Base-by-base conservation (phyloP, 768 basidiomycete species). In the Myochromella boudieri region DNA sequence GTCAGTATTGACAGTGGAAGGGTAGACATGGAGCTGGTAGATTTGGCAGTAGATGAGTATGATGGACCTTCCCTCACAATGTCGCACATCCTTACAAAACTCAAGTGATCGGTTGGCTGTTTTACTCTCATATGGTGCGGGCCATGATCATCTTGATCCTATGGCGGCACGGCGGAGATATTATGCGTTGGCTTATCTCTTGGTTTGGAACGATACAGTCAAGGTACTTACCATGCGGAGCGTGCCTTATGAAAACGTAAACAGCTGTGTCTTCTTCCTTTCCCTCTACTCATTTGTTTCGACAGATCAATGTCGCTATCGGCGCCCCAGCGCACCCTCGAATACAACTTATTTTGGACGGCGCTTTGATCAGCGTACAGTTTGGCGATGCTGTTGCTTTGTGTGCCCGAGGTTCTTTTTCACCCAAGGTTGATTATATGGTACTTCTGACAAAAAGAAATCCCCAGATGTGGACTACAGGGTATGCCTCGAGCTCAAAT, bases 301-400 rank as follows among this genome's bases (percentile, higher is more conserved):
- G 14, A 11, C 49, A 88, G 87, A 86, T 80, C 17, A 78, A 80
- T 24, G 72, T 74, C 48, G 84, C 82, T n/a, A n/a, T n/a, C 29
- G 79, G 81, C 21, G 84, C 84, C 1, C 85, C 86, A 1, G 80
- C 82, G 50, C 87, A 87, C 58, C 85, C 88, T 28, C 75, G 83
- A 36, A 72, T 91, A 43, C 78, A 79, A 43, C 68, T 82, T 14
- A 64, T 87, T 18, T 66, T 71, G n/a, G 72, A 71, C n/a, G 87
- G 85, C 15, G 68, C 75, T 17, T 57, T 87, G 7, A 64, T 82
- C 29, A 72, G 76, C 26, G 74, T 87, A 6, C 80, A 89, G 55
- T 91, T 88, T 52, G 87, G 87, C 22, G 87, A 91, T 62, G 81
- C 86, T 1, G 80, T 89, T 15, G 82, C 84, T 4, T 69, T 91